phyloP scores from a whole-genome alignment of 495 filamentous ascomycete species.

The Podospora bellae-mahoneyi region DNA sequence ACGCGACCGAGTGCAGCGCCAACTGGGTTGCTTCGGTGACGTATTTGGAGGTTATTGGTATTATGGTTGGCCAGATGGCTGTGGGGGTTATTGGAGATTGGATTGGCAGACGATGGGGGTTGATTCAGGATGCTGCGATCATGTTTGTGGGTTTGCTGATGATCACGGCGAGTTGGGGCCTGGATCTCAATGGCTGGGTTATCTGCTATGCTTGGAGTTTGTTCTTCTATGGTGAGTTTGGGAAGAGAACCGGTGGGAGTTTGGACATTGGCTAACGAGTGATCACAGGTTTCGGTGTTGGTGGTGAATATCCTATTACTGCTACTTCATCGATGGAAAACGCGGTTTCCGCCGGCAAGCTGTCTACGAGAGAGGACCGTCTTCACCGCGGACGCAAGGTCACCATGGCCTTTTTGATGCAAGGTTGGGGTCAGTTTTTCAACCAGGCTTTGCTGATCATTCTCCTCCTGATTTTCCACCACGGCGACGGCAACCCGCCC shows the following conservation, averaged over 20 bases:
- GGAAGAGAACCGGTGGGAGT: too few relatives aligned
- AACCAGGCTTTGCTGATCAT: slow-evolving; percentile 86
- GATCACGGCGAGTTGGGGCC: slow-evolving; percentile 82
- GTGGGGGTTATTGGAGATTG: slow-evolving; percentile 64
- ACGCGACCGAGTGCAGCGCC: slow-evolving; percentile 57
- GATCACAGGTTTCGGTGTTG: slow-evolving; percentile 65
- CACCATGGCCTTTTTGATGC: slow-evolving; percentile 91
- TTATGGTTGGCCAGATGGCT: slow-evolving; percentile 78
- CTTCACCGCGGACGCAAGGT: slow-evolving; percentile 91
- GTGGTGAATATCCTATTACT: slow-evolving; percentile 93
- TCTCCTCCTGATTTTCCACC: slow-evolving; percentile 75
- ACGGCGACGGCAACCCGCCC: slow-evolving; percentile 64
- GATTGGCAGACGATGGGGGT: slow-evolving; percentile 83
- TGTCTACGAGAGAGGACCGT: slow-evolving; percentile 86
- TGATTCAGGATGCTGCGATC: slow-evolving; percentile 88
- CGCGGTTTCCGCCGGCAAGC: slow-evolving; percentile 73
- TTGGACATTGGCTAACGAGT: not conserved
- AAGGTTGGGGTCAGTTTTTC: slow-evolving; percentile 91
- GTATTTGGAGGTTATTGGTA: slow-evolving; percentile 84
- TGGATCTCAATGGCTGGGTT: slow-evolving; percentile 81
- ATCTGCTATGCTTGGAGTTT: slow-evolving; percentile 89
- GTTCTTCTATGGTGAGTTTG: slow-evolving; percentile 70
- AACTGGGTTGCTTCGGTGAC: slow-evolving; percentile 75
- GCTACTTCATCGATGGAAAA: slow-evolving; percentile 95
- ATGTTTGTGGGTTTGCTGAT: slow-evolving; percentile 87